phyloP scores from a whole-genome alignment of 257 asterid species.

The Solanum lycopersicoides region DNA sequence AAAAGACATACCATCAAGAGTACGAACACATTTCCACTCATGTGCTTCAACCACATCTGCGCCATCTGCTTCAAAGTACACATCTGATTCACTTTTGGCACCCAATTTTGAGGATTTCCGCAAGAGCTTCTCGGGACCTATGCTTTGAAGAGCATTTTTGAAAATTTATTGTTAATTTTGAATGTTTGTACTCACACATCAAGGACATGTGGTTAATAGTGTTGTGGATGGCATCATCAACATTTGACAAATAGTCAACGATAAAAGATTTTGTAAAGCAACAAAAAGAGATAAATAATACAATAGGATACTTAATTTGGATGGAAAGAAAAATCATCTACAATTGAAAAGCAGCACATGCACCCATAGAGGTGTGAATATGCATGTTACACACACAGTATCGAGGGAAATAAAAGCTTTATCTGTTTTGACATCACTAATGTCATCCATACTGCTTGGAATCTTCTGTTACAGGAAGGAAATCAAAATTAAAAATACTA shows the following conservation, averaged over 20 bases:
- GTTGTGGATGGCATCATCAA: neutral
- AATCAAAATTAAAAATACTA: neutral
- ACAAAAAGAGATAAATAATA: neutral
- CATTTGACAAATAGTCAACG: neutral
- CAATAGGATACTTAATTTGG: neutral
- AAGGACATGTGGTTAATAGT: neutral
- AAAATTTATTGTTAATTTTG: neutral
- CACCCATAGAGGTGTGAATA: neutral
- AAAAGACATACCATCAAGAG: conserved; percentile 58
- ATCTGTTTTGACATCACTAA: neutral
- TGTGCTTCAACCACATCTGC: conserved; percentile 80
- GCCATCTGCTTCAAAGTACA: conserved; percentile 56
- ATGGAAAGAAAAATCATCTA: neutral
- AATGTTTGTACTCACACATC: neutral
- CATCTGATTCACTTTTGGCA: conserved; percentile 24
- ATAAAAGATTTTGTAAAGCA: neutral
- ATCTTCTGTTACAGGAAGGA: neutral
- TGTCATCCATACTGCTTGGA: neutral
- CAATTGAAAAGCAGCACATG: neutral
- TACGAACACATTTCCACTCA: conserved; percentile 94
- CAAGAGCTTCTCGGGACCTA: conserved; percentile 86
- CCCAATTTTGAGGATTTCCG: conserved; percentile 61
- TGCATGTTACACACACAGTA: neutral
- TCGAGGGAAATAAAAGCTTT: neutral
- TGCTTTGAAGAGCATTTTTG: conserved; percentile 12